Evolutionary conservation across 176 grass and related monocot genomes (phyloP).

Genomic region (Musa schizocarpa): DNA sequence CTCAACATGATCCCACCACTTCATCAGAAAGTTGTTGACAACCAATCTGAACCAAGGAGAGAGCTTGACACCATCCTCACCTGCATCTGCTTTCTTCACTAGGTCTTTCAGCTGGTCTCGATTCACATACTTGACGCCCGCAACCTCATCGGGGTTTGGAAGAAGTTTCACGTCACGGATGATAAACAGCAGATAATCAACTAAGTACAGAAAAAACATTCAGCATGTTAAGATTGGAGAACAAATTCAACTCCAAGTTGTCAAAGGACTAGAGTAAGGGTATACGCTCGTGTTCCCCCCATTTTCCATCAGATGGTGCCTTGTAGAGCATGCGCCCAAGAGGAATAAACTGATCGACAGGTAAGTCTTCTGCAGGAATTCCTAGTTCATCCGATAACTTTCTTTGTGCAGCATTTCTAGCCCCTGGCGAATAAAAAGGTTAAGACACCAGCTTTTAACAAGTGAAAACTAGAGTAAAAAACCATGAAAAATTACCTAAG

Average conservation of each 20-base stretch:
- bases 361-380: conserved; percentile 68
- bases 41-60: conserved; percentile 91
- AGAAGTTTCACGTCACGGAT: conserved; percentile 62
- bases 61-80: conserved; percentile 67
- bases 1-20: conserved; percentile 90
- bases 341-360: conserved; percentile 74
- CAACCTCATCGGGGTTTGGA: conserved; percentile 81
- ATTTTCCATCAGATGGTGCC: conserved; percentile 88
- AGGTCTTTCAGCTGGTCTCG: conserved; percentile 70
- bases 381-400: conserved; percentile 89
- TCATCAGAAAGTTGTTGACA: conserved; percentile 81
- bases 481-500: conserved; percentile 40
- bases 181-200: conserved; percentile 81
- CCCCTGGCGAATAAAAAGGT: conserved; percentile 32
- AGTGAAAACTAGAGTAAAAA: background rate
- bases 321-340: conserved; percentile 93
- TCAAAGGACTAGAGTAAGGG: background rate
- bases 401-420: conserved; percentile 86
- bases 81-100: conserved; percentile 50
- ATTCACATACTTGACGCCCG: conserved; percentile 66
- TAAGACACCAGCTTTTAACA: background rate
- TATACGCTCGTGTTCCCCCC: conserved; percentile 91
- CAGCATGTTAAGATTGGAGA: background rate
- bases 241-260: conserved; percentile 21
- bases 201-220: conserved; percentile 31